A percentile compares a stretch with the other conserved stretches of the same genome.
These are phyloP conservation scores for Asterophora parasitica DNA, from an alignment of 768 basidiomycete genomes.

Conservation along the genomic window DNA sequence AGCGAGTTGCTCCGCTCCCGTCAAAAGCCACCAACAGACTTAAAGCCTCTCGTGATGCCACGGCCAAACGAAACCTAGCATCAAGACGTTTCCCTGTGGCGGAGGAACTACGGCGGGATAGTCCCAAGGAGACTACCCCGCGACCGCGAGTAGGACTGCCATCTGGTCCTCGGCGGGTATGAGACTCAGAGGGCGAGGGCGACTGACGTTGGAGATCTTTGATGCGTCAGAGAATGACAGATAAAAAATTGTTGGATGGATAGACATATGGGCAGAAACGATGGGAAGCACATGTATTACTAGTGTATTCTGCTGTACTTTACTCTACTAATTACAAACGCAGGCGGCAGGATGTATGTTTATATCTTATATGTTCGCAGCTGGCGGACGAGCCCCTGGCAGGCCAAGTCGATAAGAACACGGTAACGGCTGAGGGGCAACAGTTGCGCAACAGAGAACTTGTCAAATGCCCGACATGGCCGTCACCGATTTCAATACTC, in stretches of 20 bases:
- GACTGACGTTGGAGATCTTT: conserved; percentile 5
- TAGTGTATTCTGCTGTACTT: neutral
- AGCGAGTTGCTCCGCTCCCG: conserved; percentile 12
- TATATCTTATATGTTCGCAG: neutral
- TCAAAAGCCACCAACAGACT: conserved; percentile 43
- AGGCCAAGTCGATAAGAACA: conserved; percentile 2
- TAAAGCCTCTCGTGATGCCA: conserved; percentile 44
- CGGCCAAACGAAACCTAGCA: conserved; percentile 28
- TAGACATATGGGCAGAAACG: no score
- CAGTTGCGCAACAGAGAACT: no score
- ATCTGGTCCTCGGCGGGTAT: conserved; percentile 25
- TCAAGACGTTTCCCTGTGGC: neutral
- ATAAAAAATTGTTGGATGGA: neutral
- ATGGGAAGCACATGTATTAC: neutral
- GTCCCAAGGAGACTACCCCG: conserved; percentile 6
- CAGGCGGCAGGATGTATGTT: neutral
- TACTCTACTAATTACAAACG: neutral
- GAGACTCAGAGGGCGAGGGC: conserved; percentile 10
- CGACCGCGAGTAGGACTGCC: conserved; percentile 30
- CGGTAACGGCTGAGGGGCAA: conserved; percentile 3
- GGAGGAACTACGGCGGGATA: conserved; percentile 6
- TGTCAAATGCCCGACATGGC: conserved; percentile 10
- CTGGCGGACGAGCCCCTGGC: no score
- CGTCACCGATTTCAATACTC: conserved; percentile 1
- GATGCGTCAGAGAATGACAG: conserved; percentile 17